Percentiles rank a stretch among this genome's conserved stretches.
These are phyloP conservation scores for Balansia obtecta DNA, from an alignment of 2,329 filamentous ascomycete genomes.

Conservation along the genomic window DNA sequence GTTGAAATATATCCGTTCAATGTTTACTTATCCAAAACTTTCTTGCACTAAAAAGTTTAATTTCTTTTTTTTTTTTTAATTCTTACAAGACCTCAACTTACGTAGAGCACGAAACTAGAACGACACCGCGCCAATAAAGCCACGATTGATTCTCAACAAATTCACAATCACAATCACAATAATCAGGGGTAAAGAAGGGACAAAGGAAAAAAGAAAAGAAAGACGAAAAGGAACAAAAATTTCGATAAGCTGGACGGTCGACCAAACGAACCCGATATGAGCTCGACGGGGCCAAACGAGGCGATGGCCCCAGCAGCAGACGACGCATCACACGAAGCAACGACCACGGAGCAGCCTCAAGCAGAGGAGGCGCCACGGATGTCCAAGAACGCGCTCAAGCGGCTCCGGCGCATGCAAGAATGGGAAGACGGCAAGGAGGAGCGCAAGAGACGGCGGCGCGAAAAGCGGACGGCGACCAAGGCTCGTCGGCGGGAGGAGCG, in stretches of 20 bases:
- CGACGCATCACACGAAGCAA: background rate
- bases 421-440: constrained; percentile 63
- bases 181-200: too few species aligned
- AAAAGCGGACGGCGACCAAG: constrained; percentile 37
- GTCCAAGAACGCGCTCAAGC: constrained; percentile 82
- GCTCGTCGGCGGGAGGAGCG: constrained; percentile 37
- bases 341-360: background rate
- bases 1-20: too few species aligned
- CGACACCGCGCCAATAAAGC: too few species aligned
- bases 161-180: too few species aligned
- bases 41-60: too few species aligned
- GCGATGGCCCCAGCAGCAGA: background rate
- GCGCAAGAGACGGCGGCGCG: constrained; percentile 40
- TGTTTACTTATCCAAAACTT: too few species aligned
- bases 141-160: too few species aligned
- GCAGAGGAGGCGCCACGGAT: constrained; percentile 24
- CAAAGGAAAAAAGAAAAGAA: background rate
- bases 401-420: constrained; percentile 54
- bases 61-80: too few species aligned
- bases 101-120: too few species aligned
- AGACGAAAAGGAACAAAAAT: too few species aligned
- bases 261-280: background rate
- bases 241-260: too few species aligned
- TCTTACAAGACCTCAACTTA: too few species aligned
- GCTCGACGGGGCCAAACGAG: background rate